phyloP scores from a whole-genome alignment of 2,329 filamentous ascomycete genomes.

The Trichophyton verrucosum region DNA sequence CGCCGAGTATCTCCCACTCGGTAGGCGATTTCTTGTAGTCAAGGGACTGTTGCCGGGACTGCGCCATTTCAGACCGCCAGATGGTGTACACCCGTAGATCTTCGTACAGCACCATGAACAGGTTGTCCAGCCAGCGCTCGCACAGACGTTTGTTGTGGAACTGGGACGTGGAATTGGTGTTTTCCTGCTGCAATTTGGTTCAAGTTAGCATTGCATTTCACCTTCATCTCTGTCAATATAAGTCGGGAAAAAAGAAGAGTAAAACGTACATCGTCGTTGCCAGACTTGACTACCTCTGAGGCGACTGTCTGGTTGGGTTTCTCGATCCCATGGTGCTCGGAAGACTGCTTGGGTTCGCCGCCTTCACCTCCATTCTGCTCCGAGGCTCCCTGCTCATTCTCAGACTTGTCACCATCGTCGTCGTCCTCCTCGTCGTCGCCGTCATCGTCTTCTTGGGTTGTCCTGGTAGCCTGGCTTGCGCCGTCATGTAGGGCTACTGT shows the following conservation, averaged over 20 bases:
- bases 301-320: constrained; percentile 69
- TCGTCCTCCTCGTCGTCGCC: constrained; percentile 20
- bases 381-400: constrained; percentile 22
- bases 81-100: constrained; percentile 97
- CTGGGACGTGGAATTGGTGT: constrained; percentile 65
- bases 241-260: not conserved
- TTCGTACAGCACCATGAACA: constrained; percentile 99
- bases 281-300: constrained; percentile 63
- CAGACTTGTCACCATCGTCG: constrained; percentile 6
- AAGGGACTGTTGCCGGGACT: constrained; percentile 84
- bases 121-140: constrained; percentile 92
- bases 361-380: constrained; percentile 15
- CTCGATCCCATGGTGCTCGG: constrained; percentile 35
- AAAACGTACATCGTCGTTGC: constrained; percentile 53
- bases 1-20: constrained; percentile 95
- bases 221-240: no score
- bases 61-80: constrained; percentile 95
- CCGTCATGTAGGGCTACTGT: constrained; percentile 54
- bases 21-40: constrained; percentile 94
- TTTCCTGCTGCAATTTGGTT: constrained; percentile 39
- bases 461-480: constrained; percentile 15
- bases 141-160: constrained; percentile 96
- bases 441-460: constrained; percentile 20
- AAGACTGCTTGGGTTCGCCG: constrained; percentile 21
- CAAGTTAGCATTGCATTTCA: not conserved